These are phyloP conservation scores for Rhodotorula graminis DNA, from an alignment of 768 basidiomycete genomes.

Conservation along the genomic window DNA sequence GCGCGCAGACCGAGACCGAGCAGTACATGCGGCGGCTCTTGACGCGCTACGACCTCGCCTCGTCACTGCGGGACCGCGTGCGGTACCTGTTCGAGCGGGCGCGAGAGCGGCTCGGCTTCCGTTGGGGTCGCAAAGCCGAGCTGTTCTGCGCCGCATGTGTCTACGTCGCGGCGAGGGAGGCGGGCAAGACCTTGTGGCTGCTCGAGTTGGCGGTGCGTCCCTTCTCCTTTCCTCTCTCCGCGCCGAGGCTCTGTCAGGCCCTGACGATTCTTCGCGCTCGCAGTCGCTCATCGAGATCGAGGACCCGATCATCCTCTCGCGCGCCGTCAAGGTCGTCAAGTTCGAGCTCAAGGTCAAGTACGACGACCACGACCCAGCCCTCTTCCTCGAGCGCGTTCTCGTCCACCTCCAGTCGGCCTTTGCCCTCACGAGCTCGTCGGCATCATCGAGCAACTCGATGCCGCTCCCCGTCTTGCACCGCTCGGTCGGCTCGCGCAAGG, in stretches of 20 bases:
- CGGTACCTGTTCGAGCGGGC: slow-evolving; percentile 7
- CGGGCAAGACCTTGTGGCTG: slow-evolving; percentile 9
- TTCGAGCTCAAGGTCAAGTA: slow-evolving; percentile 8
- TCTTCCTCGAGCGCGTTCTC: slow-evolving; percentile 32
- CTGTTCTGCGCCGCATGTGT: slow-evolving; percentile 26
- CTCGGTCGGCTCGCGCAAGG: not conserved
- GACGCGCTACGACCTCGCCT: slow-evolving; percentile 6
- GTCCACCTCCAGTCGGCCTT: slow-evolving; percentile 26
- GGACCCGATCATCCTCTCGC: slow-evolving; percentile 18
- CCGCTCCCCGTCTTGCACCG: not conserved
- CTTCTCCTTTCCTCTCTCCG: not conserved
- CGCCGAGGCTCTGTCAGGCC: no score
- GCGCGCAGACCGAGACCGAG: not conserved
- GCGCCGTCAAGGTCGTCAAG: slow-evolving; percentile 30
- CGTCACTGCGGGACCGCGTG: not conserved
- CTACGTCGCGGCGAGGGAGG: slow-evolving; percentile 19
- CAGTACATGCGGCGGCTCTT: slow-evolving; percentile 11
- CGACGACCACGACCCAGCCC: slow-evolving; percentile 24
- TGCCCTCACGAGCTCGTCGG: not conserved
- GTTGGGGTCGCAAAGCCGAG: slow-evolving; percentile 22
- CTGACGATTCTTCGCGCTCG: not conserved
- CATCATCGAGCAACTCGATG: not conserved
- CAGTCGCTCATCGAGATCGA: slow-evolving; percentile 11
- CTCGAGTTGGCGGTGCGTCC: slow-evolving; percentile 21
- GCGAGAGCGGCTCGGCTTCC: slow-evolving; percentile 15